Conservation (phyloP, 2,329 filamentous ascomycete species). For the Xylariaceae sp. region DNA sequence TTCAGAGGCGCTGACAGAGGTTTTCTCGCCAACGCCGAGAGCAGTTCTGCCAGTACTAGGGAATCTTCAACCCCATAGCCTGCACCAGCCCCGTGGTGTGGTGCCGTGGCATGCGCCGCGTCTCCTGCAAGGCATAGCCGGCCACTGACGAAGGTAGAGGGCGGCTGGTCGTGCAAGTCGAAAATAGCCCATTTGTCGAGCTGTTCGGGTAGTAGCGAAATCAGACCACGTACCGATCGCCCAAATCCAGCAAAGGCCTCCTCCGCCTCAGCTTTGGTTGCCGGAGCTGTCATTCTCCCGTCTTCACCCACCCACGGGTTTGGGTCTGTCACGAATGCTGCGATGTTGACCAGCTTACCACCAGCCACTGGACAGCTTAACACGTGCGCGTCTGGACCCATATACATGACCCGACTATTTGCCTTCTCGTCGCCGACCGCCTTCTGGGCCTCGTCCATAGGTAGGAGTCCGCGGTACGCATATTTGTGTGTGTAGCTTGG, state of each 20-base stretch:
- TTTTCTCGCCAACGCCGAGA: not conserved
- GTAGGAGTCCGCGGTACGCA: conserved; percentile 45
- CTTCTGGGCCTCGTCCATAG: conserved; percentile 41
- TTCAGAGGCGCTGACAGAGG: not conserved
- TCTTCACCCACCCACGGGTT: conserved; percentile 19
- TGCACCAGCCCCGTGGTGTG: conserved; percentile 22
- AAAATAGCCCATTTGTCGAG: conserved; percentile 24
- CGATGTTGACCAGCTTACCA: conserved; percentile 21
- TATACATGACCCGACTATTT: conserved; percentile 19
- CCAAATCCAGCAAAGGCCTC: conserved; percentile 17
- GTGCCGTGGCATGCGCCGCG: conserved; percentile 22
- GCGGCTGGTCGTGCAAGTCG: conserved; percentile 21
- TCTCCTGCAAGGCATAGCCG: conserved; percentile 21
- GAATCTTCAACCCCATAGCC: conserved; percentile 34
- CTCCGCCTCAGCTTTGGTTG: conserved; percentile 16
- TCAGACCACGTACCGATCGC: conserved; percentile 16
- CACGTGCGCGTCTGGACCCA: conserved; percentile 21
- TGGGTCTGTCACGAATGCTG: conserved; percentile 19
- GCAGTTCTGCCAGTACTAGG: conserved; percentile 24
- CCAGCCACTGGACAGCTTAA: conserved; percentile 22
- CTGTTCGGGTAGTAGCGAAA: conserved; percentile 18
- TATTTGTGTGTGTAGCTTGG: conserved; percentile 37
- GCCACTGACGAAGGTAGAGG: conserved; percentile 16
- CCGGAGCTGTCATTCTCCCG: conserved; percentile 12
- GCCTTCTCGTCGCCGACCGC: conserved; percentile 37